Conservation (phyloP, 148 eudicot genomes). For the Tetragonia tetragonoides region DNA sequence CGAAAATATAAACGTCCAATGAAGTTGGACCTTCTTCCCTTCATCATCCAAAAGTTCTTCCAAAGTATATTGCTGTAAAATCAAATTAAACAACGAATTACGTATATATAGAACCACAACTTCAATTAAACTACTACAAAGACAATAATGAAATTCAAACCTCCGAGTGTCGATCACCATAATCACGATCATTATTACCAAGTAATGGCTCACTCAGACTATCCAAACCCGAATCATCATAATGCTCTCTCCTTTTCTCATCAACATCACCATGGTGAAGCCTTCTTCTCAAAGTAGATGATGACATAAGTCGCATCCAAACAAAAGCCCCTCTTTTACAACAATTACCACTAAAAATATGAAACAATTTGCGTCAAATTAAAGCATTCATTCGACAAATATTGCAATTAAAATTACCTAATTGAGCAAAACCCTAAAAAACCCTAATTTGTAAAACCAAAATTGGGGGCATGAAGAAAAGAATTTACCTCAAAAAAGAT, state of each 20-base stretch:
- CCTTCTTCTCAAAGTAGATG: conserved; percentile 70
- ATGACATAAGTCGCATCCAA: conserved; percentile 44
- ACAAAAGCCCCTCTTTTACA: neutral
- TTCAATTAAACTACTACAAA: neutral
- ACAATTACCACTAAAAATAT: neutral
- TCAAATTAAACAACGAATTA: neutral
- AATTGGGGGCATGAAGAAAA: neutral
- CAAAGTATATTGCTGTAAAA: conserved; percentile 43
- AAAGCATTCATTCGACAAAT: neutral
- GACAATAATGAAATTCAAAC: conserved; percentile 18
- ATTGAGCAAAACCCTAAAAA: neutral
- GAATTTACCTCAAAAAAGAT: neutral
- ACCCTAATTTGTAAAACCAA: neutral
- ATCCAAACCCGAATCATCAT: conserved; percentile 47
- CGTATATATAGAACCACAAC: neutral
- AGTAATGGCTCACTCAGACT: conserved; percentile 74
- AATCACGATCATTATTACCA: conserved; percentile 39
- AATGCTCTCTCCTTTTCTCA: conserved; percentile 70
- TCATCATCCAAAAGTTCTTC: conserved; percentile 70
- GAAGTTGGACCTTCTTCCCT: conserved; percentile 56
- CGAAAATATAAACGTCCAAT: conserved; percentile 85
- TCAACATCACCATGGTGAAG: conserved; percentile 91
- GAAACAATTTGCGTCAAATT: neutral
- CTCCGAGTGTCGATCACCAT: conserved; percentile 40
- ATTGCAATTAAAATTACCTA: neutral